Base-by-base conservation (phyloP, 2,329 filamentous ascomycete genomes). In the Ampelomyces quisqualis region DNA sequence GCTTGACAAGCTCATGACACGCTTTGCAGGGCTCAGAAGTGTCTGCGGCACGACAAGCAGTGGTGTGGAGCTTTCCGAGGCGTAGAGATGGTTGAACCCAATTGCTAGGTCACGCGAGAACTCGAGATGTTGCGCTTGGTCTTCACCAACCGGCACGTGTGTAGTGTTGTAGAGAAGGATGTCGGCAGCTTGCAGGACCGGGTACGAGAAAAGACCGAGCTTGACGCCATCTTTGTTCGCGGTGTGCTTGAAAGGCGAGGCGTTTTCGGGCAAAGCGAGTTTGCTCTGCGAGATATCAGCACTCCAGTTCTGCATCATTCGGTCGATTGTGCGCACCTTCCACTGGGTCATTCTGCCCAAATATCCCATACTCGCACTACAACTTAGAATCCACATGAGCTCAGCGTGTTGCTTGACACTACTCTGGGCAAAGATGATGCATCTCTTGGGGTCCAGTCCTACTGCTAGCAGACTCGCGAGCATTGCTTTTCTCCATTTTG, bases 341-440 rank as follows among this genome's bases (percentile, higher is more conserved):
- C 93, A 98, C 69, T 97, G 93, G 19, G 93, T 97, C 93, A 98
- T 98, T n/a, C 93, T 79, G 7, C 86, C 86, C n/a, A 98, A 74
- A 70, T 95, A 95, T 26, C 93, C 93, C 69, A 93, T 90, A 4
- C 88, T 91, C 17, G 93, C 88, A 37, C 87, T 86, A 53, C 90
- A 96, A 62, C 88, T 91, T 47, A 98, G 72, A 61, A 97, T 90
- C 93, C 93, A 98, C 87, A 95, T 95, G 49, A 98, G 77, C 69
- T 97, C 90, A 3, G 86, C 74, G 70, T 97, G 93, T 32, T 84
- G 83, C 13, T 82, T 76, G 2, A 91, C 86, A 38, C 80, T 76
- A 40, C 84, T 88, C 69, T 96, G 90, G 60, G 85, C 84, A 67
- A 97, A 98, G 11, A 98, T 73, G 5, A 79, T 84, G 45, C 81